A percentile compares a stretch with the other conserved stretches of the same genome.
Conservation (phyloP, 1,284 basidiomycete species). For the Phaffia rhodozyma region DNA sequence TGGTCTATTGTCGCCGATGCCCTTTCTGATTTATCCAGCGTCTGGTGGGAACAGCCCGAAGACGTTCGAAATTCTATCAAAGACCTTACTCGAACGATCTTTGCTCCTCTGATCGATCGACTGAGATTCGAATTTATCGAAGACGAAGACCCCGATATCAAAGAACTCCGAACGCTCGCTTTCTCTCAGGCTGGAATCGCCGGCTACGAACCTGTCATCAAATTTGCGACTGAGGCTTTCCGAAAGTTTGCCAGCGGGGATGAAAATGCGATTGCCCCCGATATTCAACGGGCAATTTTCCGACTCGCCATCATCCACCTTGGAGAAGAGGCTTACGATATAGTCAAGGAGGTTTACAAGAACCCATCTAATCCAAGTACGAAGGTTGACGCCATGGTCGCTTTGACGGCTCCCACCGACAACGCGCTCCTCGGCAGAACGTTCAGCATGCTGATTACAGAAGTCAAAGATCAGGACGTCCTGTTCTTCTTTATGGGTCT, state of each 20-base stretch:
- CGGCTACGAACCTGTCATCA: slow-evolving; percentile 8
- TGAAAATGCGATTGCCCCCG: slow-evolving; percentile 64
- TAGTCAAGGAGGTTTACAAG: slow-evolving; percentile 55
- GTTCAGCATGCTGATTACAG: slow-evolving; percentile 44
- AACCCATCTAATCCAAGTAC: slow-evolving; percentile 62
- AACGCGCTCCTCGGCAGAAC: slow-evolving; percentile 45
- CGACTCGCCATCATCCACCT: slow-evolving; percentile 52
- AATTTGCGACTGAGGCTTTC: slow-evolving; percentile 45
- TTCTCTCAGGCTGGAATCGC: slow-evolving; percentile 49
- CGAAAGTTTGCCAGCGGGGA: slow-evolving; percentile 61
- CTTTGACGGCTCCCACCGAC: slow-evolving; percentile 33
- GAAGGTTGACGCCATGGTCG: slow-evolving; percentile 53
- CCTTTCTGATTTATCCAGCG: slow-evolving; percentile 47
- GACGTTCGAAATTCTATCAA: slow-evolving; percentile 50
- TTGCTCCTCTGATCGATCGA: slow-evolving; percentile 62
- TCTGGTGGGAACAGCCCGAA: slow-evolving; percentile 56
- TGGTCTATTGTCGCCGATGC: slow-evolving; percentile 38
- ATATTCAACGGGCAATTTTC: slow-evolving; percentile 44
- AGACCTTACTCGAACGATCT: slow-evolving; percentile 57
- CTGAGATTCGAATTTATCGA: slow-evolving; percentile 67
- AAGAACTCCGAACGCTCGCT: slow-evolving; percentile 64
- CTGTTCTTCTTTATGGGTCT: slow-evolving; percentile 5
- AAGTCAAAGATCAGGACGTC: slow-evolving; percentile 44
- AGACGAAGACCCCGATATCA: slow-evolving; percentile 57
- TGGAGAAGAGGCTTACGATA: slow-evolving; percentile 64